Evolutionary conservation across 352 stramenopile genomes (phyloP).

Genomic region (Pythium rishiriense): DNA sequence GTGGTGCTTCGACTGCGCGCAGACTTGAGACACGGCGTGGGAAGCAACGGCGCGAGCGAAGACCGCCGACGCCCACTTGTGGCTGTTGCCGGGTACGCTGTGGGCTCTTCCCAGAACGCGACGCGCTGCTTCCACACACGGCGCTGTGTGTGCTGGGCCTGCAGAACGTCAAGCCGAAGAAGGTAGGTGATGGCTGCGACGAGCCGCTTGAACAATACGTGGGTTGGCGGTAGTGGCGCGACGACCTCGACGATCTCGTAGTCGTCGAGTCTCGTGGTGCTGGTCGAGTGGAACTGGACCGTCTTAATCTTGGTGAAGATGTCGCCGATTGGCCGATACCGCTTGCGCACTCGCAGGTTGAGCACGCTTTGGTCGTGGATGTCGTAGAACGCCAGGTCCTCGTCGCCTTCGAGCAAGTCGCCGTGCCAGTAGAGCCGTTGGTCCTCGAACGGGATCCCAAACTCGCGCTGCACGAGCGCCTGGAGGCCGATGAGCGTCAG

Average conservation of each 20-base stretch:
- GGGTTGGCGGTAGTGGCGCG: constrained; percentile 52
- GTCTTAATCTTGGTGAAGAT: constrained; percentile 63
- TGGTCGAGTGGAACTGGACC: constrained; percentile 34
- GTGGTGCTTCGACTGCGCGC: neutral
- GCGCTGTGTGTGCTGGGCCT: constrained; percentile 40
- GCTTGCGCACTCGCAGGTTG: constrained; percentile 43
- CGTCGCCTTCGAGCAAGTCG: constrained; percentile 59
- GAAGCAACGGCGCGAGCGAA: neutral
- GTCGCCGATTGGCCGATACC: constrained; percentile 63
- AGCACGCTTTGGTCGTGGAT: constrained; percentile 57
- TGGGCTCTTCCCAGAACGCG: constrained; percentile 43
- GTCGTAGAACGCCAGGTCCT: constrained; percentile 56
- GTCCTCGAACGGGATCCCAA: constrained; percentile 56
- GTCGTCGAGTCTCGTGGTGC: constrained; percentile 34
- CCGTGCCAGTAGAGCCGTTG: constrained; percentile 58
- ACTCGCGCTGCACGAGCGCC: constrained; percentile 59
- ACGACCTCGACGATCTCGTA: constrained; percentile 64
- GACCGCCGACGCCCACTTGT: neutral
- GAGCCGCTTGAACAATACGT: constrained; percentile 59
- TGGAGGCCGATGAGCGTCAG: constrained; percentile 57
- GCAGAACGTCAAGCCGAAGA: constrained; percentile 48
- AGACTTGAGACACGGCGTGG: neutral
- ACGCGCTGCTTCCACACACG: constrained; percentile 50
- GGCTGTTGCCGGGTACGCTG: neutral
- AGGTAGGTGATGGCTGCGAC: constrained; percentile 60